phyloP scores from a whole-genome alignment of 768 basidiomycete species.

The Lenzites betulinus region DNA sequence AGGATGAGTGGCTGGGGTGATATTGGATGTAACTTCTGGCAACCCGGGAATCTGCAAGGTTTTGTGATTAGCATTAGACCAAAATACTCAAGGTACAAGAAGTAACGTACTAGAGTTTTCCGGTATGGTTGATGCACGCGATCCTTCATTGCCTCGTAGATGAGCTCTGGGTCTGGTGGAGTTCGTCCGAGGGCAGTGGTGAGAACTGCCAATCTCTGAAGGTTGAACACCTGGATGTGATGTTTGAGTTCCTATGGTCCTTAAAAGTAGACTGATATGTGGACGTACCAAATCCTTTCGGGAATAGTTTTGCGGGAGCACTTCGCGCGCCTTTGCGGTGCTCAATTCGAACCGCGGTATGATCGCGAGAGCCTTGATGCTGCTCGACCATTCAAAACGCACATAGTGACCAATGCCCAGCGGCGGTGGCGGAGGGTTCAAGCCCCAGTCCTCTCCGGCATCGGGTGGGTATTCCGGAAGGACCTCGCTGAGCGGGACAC shows the following conservation, averaged over 20 bases:
- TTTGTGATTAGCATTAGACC: too few relatives aligned
- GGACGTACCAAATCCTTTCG: constrained; percentile 84
- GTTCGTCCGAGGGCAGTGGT: constrained; percentile 90
- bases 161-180: constrained; percentile 93
- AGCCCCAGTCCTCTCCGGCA: constrained; percentile 90
- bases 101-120: constrained; percentile 67
- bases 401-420: constrained; percentile 92
- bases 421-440: constrained; percentile 86
- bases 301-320: constrained; percentile 82
- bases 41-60: constrained; percentile 85
- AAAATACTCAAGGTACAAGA: too few relatives aligned
- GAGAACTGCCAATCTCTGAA: constrained; percentile 93
- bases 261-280: neutral
- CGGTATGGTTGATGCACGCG: constrained; percentile 97
- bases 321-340: constrained; percentile 91
- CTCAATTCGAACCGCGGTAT: constrained; percentile 95
- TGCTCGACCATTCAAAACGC: constrained; percentile 80
- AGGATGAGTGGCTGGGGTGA: constrained; percentile 88
- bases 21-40: constrained; percentile 84
- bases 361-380: constrained; percentile 90
- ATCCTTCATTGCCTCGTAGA: constrained; percentile 99
- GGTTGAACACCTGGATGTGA: constrained; percentile 82
- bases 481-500: constrained; percentile 93
- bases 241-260: constrained; percentile 4
- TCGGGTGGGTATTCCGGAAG: constrained; percentile 94